These are phyloP conservation scores for Bromus sterilis DNA, from an alignment of 176 grass and related monocot genomes.

Conservation along the genomic window DNA sequence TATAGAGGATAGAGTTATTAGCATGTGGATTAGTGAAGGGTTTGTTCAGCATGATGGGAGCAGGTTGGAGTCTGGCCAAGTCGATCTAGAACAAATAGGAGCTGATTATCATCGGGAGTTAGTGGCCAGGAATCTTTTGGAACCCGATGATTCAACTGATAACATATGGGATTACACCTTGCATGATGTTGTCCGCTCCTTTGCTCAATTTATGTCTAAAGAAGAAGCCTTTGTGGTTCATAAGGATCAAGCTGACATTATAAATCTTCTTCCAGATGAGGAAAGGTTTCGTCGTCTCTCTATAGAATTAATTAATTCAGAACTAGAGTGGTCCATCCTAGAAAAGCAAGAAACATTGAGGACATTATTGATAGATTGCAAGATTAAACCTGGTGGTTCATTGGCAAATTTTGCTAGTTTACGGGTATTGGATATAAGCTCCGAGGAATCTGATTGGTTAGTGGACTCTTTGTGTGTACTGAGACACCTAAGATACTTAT, in stretches of 20 bases:
- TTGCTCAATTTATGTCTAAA: background rate
- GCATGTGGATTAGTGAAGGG: background rate
- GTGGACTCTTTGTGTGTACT: background rate
- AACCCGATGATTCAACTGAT: background rate
- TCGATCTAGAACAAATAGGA: background rate
- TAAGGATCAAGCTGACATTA: background rate
- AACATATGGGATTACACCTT: background rate
- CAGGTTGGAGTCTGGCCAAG: background rate
- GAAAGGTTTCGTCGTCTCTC: background rate
- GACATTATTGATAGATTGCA: background rate
- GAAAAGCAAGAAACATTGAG: background rate
- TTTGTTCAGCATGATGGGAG: background rate
- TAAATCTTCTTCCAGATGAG: too few relatives aligned
- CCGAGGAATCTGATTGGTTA: background rate
- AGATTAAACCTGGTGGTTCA: background rate
- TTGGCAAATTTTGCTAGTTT: background rate
- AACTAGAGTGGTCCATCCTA: background rate
- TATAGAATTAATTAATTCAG: background rate
- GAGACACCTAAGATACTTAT: background rate
- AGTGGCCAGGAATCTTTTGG: background rate
- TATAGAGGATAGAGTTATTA: fast-evolving
- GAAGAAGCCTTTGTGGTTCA: background rate
- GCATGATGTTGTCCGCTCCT: background rate
- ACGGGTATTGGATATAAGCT: background rate
- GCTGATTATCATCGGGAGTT: background rate